Percentiles rank a stretch among this genome's conserved stretches.
Evolutionary conservation across 2,329 filamentous ascomycete species (phyloP).

Genomic region (Fusarium tuaranense): DNA sequence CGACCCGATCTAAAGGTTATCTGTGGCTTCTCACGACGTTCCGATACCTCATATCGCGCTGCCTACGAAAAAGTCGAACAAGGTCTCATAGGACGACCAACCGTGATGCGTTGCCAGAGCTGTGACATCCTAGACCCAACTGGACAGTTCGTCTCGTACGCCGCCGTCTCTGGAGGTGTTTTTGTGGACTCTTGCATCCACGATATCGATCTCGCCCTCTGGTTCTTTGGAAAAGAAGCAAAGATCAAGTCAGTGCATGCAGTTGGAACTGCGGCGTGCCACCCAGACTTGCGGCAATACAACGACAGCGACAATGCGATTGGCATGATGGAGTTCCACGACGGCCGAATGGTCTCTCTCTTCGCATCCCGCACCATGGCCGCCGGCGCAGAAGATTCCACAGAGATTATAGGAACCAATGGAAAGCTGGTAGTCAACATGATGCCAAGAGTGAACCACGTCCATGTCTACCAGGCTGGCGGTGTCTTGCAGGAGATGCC

Average conservation of each 20-base stretch:
- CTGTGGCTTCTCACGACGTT: constrained; percentile 56
- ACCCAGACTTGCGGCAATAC: constrained; percentile 42
- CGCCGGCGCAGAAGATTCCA: constrained; percentile 74
- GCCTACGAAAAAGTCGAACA: constrained; percentile 63
- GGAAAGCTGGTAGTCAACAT: constrained; percentile 72
- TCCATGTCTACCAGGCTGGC: constrained; percentile 64
- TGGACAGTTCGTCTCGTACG: constrained; percentile 66
- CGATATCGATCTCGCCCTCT: constrained; percentile 62
- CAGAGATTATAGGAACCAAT: constrained; percentile 75
- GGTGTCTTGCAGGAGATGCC: constrained; percentile 68
- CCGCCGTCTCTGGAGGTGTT: constrained; percentile 72
- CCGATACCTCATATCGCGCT: constrained; percentile 73
- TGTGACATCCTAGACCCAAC: background rate
- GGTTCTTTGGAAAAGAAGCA: constrained; percentile 47
- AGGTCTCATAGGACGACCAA: constrained; percentile 71
- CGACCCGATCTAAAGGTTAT: constrained; percentile 70
- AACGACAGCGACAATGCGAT: constrained; percentile 49
- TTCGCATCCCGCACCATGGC: constrained; percentile 76
- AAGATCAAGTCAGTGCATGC: constrained; percentile 44
- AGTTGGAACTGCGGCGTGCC: constrained; percentile 45
- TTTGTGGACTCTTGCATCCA: constrained; percentile 78
- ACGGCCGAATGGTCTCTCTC: constrained; percentile 72
- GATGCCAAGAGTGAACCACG: constrained; percentile 63
- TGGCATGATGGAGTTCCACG: constrained; percentile 74
- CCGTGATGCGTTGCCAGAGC: background rate